A percentile compares a stretch with the other conserved stretches of the same genome.
These are phyloP conservation scores for Blumeria hordei DNA, from an alignment of 2,329 filamentous ascomycete genomes.

Conservation along the genomic window DNA sequence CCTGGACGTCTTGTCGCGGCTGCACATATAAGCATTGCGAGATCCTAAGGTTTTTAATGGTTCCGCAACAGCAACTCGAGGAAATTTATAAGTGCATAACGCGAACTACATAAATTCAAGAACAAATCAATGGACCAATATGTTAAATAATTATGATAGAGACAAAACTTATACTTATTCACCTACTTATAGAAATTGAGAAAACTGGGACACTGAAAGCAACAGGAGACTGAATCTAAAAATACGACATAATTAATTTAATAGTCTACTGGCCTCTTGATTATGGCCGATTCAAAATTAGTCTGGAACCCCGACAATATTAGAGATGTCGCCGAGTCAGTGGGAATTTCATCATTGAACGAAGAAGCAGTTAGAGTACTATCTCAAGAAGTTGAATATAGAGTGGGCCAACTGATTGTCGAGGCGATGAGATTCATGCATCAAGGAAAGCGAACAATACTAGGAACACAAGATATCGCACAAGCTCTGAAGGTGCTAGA, in stretches of 20 bases:
- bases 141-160: too few species aligned
- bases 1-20: too few species aligned
- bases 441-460: conserved; percentile 58
- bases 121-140: too few species aligned
- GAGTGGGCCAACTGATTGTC: conserved; percentile 76
- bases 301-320: conserved; percentile 96
- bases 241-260: too few species aligned
- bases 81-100: too few species aligned
- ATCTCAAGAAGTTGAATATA: conserved; percentile 85
- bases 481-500: conserved; percentile 69
- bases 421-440: conserved; percentile 95
- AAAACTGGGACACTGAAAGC: not conserved
- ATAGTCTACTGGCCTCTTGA: not conserved
- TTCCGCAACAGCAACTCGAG: too few species aligned
- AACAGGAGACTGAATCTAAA: too few species aligned
- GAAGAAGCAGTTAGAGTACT: conserved; percentile 75
- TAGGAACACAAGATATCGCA: conserved; percentile 75
- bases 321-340: conserved; percentile 83
- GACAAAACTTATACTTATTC: too few species aligned
- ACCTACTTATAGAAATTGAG: not conserved
- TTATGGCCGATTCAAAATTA: conserved; percentile 18
- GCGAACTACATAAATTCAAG: too few species aligned
- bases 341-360: conserved; percentile 58
- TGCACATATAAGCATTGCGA: too few species aligned
- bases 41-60: too few species aligned